Conservation (phyloP, 169 alveolate genomes). For the Plasmodium sp. region DNA sequence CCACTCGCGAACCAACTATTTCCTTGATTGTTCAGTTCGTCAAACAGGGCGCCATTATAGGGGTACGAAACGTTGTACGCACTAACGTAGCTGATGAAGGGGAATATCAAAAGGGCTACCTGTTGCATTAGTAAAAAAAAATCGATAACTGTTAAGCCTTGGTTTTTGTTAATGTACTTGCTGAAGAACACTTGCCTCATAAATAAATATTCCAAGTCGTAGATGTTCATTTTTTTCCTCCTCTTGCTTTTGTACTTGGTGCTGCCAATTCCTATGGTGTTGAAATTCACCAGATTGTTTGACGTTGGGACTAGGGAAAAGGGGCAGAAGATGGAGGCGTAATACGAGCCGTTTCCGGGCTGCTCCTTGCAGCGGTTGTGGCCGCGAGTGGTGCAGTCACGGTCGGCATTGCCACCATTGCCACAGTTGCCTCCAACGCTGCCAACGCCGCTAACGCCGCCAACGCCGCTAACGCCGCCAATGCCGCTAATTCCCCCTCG, state of each 20-base stretch:
- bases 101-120: slow-evolving; percentile 61
- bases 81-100: slow-evolving; percentile 30
- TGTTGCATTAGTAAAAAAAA: slow-evolving; percentile 74
- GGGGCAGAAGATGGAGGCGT: slow-evolving; percentile 58
- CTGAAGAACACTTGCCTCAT: slow-evolving; percentile 70
- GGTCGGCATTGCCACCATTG: not conserved
- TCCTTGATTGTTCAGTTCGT: slow-evolving; percentile 47
- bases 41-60: slow-evolving; percentile 39
- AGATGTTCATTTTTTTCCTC: slow-evolving; percentile 68
- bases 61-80: slow-evolving; percentile 30
- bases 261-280: slow-evolving; percentile 30
- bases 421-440: not conserved
- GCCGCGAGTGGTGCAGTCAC: not conserved
- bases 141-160: slow-evolving; percentile 74
- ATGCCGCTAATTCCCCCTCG: not conserved
- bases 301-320: slow-evolving; percentile 57
- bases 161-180: slow-evolving; percentile 73
- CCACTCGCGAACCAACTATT: slow-evolving; percentile 9
- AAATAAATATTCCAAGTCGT: slow-evolving; percentile 68
- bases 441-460: not conserved
- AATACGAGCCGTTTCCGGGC: slow-evolving; percentile 8
- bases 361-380: not conserved
- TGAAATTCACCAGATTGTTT: slow-evolving; percentile 49
- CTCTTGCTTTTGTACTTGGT: slow-evolving; percentile 15
- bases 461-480: not conserved